Evolutionary conservation across 1,284 basidiomycete species (phyloP), one percentile per base, ranked within the genome.

Genomic region (Coniophora puteana): DNA sequence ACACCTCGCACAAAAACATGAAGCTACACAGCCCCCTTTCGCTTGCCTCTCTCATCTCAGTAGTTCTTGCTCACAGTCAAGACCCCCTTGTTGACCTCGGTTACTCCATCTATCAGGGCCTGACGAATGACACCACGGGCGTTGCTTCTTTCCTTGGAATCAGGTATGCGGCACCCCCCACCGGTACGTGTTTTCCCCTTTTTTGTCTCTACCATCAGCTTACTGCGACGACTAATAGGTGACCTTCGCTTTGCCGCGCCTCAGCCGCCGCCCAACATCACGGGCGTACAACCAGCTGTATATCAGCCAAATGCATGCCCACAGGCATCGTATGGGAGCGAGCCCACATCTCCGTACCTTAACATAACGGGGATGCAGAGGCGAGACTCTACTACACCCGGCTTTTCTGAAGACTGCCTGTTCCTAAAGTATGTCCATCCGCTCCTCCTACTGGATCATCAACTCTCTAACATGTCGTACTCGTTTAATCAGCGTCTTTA

Each of bases 401-500:
- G 12, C 16, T 6, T 18, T 13, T 40, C 35, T 5, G 54, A 56
- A 29, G 50, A 54, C 36, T 54, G 51, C 37, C 39, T 53, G 16
- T 53, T 51, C 26, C 38, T 56, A 16, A 49, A 56, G 54, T 54
- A 41, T 17, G 24, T 25, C 13, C n/a, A n/a, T n/a, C n/a, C n/a
- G n/a, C n/a, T n/a, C n/a, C n/a, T n/a, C n/a, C n/a, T n/a, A n/a
- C n/a, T n/a, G n/a, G n/a, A n/a, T n/a, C n/a, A n/a, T n/a, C n/a
- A n/a, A n/a, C n/a, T n/a, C n/a, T n/a, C n/a, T n/a, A n/a, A n/a
- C n/a, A n/a, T n/a, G n/a, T n/a, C n/a, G n/a, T n/a, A n/a, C n/a
- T n/a, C n/a, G n/a, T n/a, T n/a, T n/a, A n/a, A n/a, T n/a, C n/a
- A n/a, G n/a, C n/a, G 31, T 17, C 4, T 8, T 26, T 5, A 16